Evolutionary conservation across 2,329 filamentous ascomycete genomes (phyloP).

Genomic region (Lasiodiplodia hormozganensis): DNA sequence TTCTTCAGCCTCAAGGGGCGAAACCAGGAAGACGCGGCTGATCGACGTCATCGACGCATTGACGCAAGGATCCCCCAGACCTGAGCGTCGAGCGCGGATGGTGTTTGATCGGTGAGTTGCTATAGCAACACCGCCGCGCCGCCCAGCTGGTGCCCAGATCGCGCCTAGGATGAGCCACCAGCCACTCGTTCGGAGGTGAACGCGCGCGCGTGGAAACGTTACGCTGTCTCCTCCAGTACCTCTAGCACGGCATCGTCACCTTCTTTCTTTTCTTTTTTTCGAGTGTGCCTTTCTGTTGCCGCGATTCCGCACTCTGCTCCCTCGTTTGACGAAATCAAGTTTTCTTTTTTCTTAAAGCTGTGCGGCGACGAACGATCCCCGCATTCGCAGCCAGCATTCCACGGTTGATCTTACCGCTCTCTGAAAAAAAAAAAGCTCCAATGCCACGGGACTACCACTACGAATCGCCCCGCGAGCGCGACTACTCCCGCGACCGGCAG

Average conservation of each 20-base stretch:
- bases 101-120: slow-evolving; percentile 23
- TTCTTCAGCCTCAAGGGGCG: not conserved
- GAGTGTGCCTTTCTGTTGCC: not conserved
- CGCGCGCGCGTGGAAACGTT: not conserved
- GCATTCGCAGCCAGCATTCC: not conserved
- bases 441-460: slow-evolving; percentile 34
- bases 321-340: not conserved
- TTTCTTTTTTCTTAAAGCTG: not conserved
- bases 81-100: slow-evolving; percentile 1
- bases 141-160: slow-evolving; percentile 1
- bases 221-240: not conserved
- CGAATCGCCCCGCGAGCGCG: slow-evolving; percentile 35
- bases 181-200: not conserved
- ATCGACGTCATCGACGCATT: slow-evolving; percentile 23
- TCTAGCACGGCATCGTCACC: not conserved
- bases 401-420: not conserved
- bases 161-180: slow-evolving; percentile 6
- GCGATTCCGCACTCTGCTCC: not conserved
- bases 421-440: slow-evolving; percentile 24
- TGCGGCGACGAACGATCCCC: not conserved
- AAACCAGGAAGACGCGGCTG: not conserved
- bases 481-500: slow-evolving; percentile 25
- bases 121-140: slow-evolving; percentile 15
- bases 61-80: slow-evolving; percentile 26
- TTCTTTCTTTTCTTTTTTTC: not conserved